These are phyloP conservation scores for Plasmodium relictum DNA, from an alignment of 169 alveolate species.

Conservation along the genomic window DNA sequence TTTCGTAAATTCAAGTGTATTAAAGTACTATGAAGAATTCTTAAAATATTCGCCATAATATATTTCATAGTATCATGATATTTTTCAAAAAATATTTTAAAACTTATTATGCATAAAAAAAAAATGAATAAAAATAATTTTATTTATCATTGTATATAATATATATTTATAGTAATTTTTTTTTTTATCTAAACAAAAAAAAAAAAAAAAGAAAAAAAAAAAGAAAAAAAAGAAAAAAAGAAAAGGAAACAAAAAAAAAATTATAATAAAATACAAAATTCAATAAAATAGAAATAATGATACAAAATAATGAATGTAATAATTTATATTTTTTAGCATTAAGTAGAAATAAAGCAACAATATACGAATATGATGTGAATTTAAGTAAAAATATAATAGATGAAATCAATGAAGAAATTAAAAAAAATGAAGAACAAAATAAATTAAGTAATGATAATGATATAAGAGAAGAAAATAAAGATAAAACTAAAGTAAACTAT, in stretches of 20 bases:
- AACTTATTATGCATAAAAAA: no score
- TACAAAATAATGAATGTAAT: background rate
- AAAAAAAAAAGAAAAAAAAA: no score
- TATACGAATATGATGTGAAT: slow-evolving; percentile 39
- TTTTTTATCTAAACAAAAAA: no score
- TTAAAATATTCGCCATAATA: no score
- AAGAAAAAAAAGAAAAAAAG: background rate
- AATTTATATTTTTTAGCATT: slow-evolving; percentile 51
- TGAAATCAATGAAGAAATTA: slow-evolving; percentile 51
- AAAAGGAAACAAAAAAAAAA: background rate
- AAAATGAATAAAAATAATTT: no score
- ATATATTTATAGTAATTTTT: no score
- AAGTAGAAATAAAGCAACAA: slow-evolving; percentile 55
- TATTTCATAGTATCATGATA: no score
- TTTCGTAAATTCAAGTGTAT: no score
- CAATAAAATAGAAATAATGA: slow-evolving; percentile 2
- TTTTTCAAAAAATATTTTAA: no score
- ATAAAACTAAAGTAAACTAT: background rate
- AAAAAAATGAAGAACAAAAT: slow-evolving; percentile 23
- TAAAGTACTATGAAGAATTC: no score
- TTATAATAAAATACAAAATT: background rate
- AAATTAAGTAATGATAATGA: background rate
- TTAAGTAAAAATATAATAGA: slow-evolving; percentile 38
- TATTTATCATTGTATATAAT: no score
- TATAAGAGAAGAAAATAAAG: background rate